Evolutionary conservation across 2,329 filamentous ascomycete genomes (phyloP).

Genomic region (Colletotrichum aenigma): DNA sequence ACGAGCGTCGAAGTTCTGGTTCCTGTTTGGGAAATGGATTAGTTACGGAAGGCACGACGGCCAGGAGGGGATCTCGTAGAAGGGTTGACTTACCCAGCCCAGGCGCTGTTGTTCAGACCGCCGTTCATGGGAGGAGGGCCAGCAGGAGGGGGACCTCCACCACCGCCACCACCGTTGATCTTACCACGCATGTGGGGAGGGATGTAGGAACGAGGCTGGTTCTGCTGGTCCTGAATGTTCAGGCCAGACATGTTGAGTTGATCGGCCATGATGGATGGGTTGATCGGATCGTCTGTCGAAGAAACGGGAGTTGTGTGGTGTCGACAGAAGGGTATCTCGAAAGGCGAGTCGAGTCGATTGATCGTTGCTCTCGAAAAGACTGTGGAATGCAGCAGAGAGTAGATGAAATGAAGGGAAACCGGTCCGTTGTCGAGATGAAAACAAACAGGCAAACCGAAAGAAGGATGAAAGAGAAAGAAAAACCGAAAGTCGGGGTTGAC

Average conservation of each 20-base stretch:
- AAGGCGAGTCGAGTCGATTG: background rate
- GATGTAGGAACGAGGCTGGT: conserved; percentile 73
- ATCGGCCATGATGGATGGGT: conserved; percentile 71
- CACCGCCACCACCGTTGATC: conserved; percentile 28
- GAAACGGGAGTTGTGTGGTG: background rate
- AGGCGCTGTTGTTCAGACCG: conserved; percentile 56
- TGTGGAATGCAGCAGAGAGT: conserved; percentile 19
- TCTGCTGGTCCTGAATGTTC: conserved; percentile 58
- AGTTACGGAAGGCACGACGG: conserved; percentile 21
- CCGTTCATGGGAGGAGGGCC: conserved; percentile 45
- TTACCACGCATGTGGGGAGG: conserved; percentile 80
- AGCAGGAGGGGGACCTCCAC: conserved; percentile 25
- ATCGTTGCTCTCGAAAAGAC: conserved; percentile 32
- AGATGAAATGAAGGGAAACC: conserved; percentile 23
- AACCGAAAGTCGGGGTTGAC: conserved; percentile 30
- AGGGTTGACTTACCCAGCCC: conserved; percentile 51
- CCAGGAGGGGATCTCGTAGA: background rate
- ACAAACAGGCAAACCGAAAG: conserved; percentile 21
- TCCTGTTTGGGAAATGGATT: conserved; percentile 18
- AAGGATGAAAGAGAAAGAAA: conserved; percentile 21
- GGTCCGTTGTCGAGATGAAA: conserved; percentile 19
- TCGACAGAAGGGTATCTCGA: conserved; percentile 13
- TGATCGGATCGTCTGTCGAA: conserved; percentile 16
- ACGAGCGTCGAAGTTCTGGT: conserved; percentile 30
- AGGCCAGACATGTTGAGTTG: conserved; percentile 84